Percentiles rank a stretch among this genome's conserved stretches.
These are phyloP conservation scores for Termitomyces sp. DNA, from an alignment of 768 basidiomycete genomes.

Conservation along the genomic window DNA sequence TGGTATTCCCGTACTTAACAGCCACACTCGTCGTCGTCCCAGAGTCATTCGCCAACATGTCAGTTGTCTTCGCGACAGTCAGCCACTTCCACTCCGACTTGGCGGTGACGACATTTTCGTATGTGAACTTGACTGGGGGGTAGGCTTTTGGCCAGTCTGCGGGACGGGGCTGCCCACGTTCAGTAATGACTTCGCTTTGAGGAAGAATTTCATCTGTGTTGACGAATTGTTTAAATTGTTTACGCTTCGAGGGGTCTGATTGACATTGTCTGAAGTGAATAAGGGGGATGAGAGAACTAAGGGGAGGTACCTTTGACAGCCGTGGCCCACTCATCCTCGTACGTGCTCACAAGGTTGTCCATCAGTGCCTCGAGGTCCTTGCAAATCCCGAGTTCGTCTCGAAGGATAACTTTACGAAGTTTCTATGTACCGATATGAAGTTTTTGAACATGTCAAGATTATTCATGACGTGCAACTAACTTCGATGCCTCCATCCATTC, in stretches of 20 bases:
- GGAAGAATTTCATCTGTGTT: constrained; percentile 48
- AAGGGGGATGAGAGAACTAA: neutral
- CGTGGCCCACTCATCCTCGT: constrained; percentile 63
- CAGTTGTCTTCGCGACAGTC: constrained; percentile 37
- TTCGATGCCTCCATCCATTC: constrained; percentile 30
- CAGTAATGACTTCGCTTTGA: constrained; percentile 44
- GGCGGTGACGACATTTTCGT: constrained; percentile 15
- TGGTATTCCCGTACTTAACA: constrained; percentile 57
- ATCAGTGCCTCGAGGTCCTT: constrained; percentile 60
- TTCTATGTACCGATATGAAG: constrained; percentile 27
- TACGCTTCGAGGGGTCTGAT: constrained; percentile 38
- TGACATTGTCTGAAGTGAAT: neutral
- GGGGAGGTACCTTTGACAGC: constrained; percentile 39
- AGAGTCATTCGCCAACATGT: constrained; percentile 39
- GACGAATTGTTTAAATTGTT: constrained; percentile 57
- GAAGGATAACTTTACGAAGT: constrained; percentile 56
- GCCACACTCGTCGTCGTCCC: constrained; percentile 50
- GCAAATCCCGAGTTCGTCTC: constrained; percentile 71
- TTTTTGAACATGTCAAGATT: neutral
- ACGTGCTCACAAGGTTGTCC: constrained; percentile 59
- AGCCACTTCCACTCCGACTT: constrained; percentile 53
- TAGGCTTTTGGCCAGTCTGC: constrained; percentile 63
- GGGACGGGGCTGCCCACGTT: constrained; percentile 59
- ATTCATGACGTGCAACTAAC: constrained; percentile 37
- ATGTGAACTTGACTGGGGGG: constrained; percentile 37